A percentile compares a stretch with the other conserved stretches of the same genome.
Conservation (phyloP, 371 early-diverging fungal species). For the Catenaria anguillulae region DNA sequence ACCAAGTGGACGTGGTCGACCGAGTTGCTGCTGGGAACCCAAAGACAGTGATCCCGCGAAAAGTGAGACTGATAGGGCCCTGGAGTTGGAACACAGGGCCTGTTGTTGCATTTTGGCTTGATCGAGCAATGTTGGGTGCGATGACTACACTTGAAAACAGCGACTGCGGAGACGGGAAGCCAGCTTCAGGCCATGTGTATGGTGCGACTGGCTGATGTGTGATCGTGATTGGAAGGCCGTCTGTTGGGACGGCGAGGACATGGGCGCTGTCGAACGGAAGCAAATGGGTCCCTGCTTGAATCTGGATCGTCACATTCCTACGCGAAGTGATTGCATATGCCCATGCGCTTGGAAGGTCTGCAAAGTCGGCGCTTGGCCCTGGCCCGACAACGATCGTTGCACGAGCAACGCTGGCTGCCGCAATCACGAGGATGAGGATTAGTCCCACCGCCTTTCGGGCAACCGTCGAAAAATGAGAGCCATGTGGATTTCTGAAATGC, state of each 20-base stretch:
- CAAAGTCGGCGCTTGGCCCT: neutral
- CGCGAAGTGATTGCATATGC: neutral
- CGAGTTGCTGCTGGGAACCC: neutral
- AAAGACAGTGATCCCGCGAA: neutral
- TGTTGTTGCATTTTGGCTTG: too few species aligned
- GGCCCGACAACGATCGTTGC: too few species aligned
- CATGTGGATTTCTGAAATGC: too few species aligned
- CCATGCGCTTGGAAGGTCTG: neutral
- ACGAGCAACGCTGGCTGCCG: too few species aligned
- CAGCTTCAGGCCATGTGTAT: neutral
- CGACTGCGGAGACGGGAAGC: neutral
- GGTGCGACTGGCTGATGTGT: neutral
- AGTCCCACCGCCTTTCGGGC: too few species aligned
- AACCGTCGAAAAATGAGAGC: too few species aligned
- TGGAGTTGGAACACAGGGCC: neutral
- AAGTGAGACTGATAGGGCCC: neutral
- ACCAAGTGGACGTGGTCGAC: neutral
- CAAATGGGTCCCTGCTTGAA: too few species aligned
- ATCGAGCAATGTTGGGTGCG: neutral
- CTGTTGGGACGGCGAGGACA: neutral
- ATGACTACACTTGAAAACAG: neutral
- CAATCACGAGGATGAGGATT: too few species aligned
- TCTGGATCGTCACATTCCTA: neutral
- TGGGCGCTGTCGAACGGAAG: neutral
- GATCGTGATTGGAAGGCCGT: neutral